A percentile compares a stretch with the other conserved stretches of the same genome.
Evolutionary conservation across 768 basidiomycete species (phyloP).

Genomic region (Psilocybe cyanescens): DNA sequence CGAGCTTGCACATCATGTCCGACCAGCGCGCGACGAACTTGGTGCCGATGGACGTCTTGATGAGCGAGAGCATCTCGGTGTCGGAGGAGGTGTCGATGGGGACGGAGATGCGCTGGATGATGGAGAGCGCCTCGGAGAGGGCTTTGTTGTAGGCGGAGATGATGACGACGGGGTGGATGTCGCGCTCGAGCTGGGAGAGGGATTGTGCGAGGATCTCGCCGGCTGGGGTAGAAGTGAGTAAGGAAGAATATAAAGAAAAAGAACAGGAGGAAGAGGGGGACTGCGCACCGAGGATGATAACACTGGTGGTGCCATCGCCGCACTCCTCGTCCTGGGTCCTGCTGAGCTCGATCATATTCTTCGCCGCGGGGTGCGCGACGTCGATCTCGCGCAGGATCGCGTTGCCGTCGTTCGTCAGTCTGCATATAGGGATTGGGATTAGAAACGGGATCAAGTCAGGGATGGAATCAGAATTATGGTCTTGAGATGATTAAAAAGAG

Average conservation of each 20-base stretch:
- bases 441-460: background rate
- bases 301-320: conserved; percentile 97
- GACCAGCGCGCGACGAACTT: conserved; percentile 98
- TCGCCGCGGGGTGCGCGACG: conserved; percentile 97
- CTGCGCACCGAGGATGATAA: conserved; percentile 89
- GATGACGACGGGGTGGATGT: conserved; percentile 98
- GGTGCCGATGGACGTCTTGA: conserved; percentile 98
- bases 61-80: conserved; percentile 91
- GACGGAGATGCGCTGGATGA: conserved; percentile 85
- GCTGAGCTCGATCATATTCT: conserved; percentile 99
- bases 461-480: conserved; percentile 1
- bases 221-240: conserved; percentile 41
- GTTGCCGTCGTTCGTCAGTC: conserved; percentile 98
- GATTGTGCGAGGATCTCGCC: conserved; percentile 98
- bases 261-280: background rate
- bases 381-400: conserved; percentile 98
- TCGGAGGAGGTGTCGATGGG: conserved; percentile 90
- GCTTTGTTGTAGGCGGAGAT: conserved; percentile 98
- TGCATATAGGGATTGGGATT: conserved; percentile 29
- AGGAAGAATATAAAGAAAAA: background rate
- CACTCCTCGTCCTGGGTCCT: conserved; percentile 99
- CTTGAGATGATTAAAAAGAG: background rate
- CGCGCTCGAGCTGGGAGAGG: conserved; percentile 89
- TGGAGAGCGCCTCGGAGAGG: conserved; percentile 87
- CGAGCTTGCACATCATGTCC: conserved; percentile 96